Conservation (phyloP, 148 eudicot genomes). For the Rhododendron ovatum region DNA sequence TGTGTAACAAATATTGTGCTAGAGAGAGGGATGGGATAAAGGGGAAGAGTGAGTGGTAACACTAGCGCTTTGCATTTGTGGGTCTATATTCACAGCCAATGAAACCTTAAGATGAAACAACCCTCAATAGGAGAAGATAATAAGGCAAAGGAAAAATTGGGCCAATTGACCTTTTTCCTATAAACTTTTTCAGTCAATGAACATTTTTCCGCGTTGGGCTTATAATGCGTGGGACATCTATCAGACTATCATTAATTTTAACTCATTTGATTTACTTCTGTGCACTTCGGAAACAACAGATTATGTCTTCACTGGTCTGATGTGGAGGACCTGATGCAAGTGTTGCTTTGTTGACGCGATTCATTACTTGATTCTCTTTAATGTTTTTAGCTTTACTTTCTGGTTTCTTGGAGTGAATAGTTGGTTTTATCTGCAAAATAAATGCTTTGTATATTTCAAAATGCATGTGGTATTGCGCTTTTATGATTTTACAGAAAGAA, state of each 20-base stretch:
- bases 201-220: background rate
- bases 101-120: background rate
- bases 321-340: background rate
- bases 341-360: background rate
- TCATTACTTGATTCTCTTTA: background rate
- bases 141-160: background rate
- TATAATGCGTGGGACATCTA: background rate
- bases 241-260: background rate
- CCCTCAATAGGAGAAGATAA: background rate
- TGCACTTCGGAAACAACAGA: background rate
- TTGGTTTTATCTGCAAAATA: background rate
- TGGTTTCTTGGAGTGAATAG: background rate
- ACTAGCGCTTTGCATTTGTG: background rate
- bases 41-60: background rate
- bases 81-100: background rate
- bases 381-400: background rate
- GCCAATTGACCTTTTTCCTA: background rate
- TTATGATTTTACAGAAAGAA: conserved; percentile 57
- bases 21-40: background rate
- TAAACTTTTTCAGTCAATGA: background rate
- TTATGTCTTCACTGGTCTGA: background rate
- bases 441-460: background rate
- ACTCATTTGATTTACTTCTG: background rate
- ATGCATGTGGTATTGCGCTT: background rate
- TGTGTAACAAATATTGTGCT: background rate